These are phyloP conservation scores for Moricandia moricandioides DNA, from an alignment of 345 rosid genomes.

Conservation along the genomic window DNA sequence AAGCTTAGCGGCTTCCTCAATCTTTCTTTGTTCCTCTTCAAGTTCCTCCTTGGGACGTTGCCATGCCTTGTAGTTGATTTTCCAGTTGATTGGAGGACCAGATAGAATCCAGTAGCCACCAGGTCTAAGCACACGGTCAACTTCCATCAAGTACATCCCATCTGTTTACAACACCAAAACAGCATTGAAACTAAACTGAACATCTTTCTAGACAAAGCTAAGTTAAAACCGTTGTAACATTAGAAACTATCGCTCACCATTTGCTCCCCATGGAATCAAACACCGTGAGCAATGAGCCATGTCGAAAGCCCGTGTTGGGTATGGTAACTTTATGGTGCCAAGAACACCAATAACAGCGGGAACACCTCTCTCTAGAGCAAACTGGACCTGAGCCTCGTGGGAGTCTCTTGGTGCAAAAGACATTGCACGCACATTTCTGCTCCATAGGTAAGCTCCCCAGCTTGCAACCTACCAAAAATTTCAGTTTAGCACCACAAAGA, in stretches of 20 bases:
- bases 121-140: slow-evolving; percentile 93
- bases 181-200: background rate
- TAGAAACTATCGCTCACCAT: slow-evolving; percentile 50
- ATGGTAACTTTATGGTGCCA: slow-evolving; percentile 89
- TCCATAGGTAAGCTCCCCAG: slow-evolving; percentile 97
- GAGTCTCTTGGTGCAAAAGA: slow-evolving; percentile 99
- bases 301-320: slow-evolving; percentile 88
- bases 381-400: slow-evolving; percentile 98
- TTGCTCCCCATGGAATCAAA: slow-evolving; percentile 94
- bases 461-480: slow-evolving; percentile 73
- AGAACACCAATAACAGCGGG: slow-evolving; percentile 99
- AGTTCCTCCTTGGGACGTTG: slow-evolving; percentile 94
- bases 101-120: slow-evolving; percentile 99
- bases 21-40: slow-evolving; percentile 78
- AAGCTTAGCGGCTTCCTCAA: slow-evolving; percentile 79
- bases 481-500: background rate
- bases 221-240: too few relatives aligned
- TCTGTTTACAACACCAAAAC: slow-evolving; percentile 45
- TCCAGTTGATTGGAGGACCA: slow-evolving; percentile 99
- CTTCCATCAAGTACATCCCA: slow-evolving; percentile 92
- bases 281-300: slow-evolving; percentile 99
- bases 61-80: slow-evolving; percentile 80
- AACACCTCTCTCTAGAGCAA: slow-evolving; percentile 98
- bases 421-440: slow-evolving; percentile 96
- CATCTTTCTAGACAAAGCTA: background rate